A percentile compares a stretch with the other conserved stretches of the same genome.
phyloP scores from a whole-genome alignment of 140 eudicot genomes.

The Flaveria floridana region DNA sequence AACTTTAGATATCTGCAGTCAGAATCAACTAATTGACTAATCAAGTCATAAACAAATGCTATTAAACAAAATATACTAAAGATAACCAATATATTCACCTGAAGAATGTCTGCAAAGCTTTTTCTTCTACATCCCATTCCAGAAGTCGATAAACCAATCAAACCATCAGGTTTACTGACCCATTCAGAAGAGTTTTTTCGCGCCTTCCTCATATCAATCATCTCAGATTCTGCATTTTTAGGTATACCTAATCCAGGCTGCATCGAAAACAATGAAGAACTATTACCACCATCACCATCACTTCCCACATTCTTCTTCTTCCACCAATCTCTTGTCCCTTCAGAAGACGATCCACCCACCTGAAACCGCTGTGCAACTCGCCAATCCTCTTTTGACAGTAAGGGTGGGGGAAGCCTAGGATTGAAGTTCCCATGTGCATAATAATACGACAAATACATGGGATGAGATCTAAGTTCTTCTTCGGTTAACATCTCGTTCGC shows the following conservation, averaged over 20 bases:
- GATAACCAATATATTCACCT: conserved; percentile 44
- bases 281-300: conserved; percentile 26
- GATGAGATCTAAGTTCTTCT: conserved; percentile 73
- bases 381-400: conserved; percentile 82
- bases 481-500: conserved; percentile 44
- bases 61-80: neutral
- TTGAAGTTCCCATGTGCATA: conserved; percentile 64
- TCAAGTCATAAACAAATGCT: no score
- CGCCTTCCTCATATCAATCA: conserved; percentile 54
- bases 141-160: conserved; percentile 45
- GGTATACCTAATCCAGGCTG: conserved; percentile 51
- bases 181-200: conserved; percentile 43
- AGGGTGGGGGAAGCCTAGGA: conserved; percentile 73
- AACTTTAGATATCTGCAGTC: neutral
- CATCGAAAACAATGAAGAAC: conserved; percentile 59
- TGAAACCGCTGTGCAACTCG: conserved; percentile 63
- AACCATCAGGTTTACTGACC: conserved; percentile 43
- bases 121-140: conserved; percentile 70
- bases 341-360: conserved; percentile 52
- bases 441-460: conserved; percentile 63
- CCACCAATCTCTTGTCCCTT: conserved; percentile 50
- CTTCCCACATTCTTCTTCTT: conserved; percentile 38
- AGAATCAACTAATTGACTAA: neutral
- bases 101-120: conserved; percentile 88
- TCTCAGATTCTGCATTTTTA: conserved; percentile 53